These are phyloP conservation scores for Phaeosphaeria sp. DNA, from an alignment of 2,329 filamentous ascomycete genomes.

Conservation along the genomic window DNA sequence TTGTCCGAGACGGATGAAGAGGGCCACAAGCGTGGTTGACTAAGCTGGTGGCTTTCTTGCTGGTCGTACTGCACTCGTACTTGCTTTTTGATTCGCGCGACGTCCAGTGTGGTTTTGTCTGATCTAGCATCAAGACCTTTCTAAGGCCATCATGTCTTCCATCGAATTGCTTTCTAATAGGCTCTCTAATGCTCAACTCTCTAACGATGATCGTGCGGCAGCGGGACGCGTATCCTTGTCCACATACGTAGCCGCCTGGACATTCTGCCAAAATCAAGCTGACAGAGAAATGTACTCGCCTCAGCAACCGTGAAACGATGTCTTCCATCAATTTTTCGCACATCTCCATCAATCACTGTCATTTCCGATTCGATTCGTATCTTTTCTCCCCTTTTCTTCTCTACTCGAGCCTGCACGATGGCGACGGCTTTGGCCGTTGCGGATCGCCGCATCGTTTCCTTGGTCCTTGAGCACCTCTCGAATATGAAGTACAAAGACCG, in stretches of 20 bases:
- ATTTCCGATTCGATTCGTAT: not conserved
- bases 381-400: conserved; percentile 12
- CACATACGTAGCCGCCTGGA: conserved; percentile 18
- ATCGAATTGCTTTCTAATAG: conserved; percentile 9
- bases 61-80: too few species aligned
- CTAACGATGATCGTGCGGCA: conserved; percentile 17
- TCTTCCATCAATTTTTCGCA: not conserved
- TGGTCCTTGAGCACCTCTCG: conserved; percentile 36
- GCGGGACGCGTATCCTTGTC: conserved; percentile 12
- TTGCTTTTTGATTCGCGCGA: too few species aligned
- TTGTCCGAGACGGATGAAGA: not conserved
- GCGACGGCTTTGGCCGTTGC: conserved; percentile 28
- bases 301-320: conserved; percentile 7
- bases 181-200: conserved; percentile 11
- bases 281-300: conserved; percentile 8
- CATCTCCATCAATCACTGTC: conserved; percentile 1
- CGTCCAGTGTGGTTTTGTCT: too few species aligned
- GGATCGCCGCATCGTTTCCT: conserved; percentile 33
- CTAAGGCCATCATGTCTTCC: too few species aligned
- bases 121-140: too few species aligned
- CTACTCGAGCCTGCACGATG: conserved; percentile 24
- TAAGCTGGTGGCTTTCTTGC: conserved; percentile 9
- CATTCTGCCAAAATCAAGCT: conserved; percentile 19
- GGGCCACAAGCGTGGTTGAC: conserved; percentile 6
- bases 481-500: conserved; percentile 41